Evolutionary conservation across 2,329 filamentous ascomycete genomes (phyloP).

Genomic region (Aspergillus puulaauensis): DNA sequence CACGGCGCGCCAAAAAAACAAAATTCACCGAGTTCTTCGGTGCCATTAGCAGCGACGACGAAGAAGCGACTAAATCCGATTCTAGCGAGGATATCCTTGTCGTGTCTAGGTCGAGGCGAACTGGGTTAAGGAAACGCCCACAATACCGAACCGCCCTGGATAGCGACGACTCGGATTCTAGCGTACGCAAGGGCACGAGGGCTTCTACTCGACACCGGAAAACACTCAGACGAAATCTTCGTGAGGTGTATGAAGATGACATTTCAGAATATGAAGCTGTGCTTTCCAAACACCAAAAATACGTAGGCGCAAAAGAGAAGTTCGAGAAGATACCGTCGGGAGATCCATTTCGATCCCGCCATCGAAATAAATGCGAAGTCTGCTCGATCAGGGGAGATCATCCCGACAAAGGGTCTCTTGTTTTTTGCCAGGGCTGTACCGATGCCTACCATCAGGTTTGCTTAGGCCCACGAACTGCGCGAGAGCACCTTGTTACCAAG

Average conservation of each 20-base stretch:
- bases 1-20: conserved; percentile 15
- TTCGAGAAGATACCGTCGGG: conserved; percentile 65
- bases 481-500: conserved; percentile 92
- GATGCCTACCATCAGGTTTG: conserved; percentile 80
- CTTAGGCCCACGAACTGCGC: conserved; percentile 67
- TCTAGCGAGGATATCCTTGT: conserved; percentile 27
- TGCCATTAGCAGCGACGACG: conserved; percentile 20
- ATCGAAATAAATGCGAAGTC: conserved; percentile 69
- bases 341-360: conserved; percentile 67
- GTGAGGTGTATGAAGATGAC: conserved; percentile 41
- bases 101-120: conserved; percentile 14
- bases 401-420: conserved; percentile 64
- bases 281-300: conserved; percentile 42
- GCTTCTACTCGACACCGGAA: conserved; percentile 33
- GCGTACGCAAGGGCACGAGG: conserved; percentile 21
- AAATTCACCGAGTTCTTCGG: conserved; percentile 21
- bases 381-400: conserved; percentile 61
- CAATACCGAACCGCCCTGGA: conserved; percentile 6
- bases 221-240: conserved; percentile 40
- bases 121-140: conserved; percentile 12
- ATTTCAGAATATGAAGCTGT: conserved; percentile 44
- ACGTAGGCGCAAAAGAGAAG: conserved; percentile 67
- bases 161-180: conserved; percentile 6
- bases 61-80: neutral
- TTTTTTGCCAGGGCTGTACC: conserved; percentile 91